These are phyloP conservation scores for Paraconiothyrium sp. DNA, from an alignment of 2,329 filamentous ascomycete genomes.

Conservation along the genomic window DNA sequence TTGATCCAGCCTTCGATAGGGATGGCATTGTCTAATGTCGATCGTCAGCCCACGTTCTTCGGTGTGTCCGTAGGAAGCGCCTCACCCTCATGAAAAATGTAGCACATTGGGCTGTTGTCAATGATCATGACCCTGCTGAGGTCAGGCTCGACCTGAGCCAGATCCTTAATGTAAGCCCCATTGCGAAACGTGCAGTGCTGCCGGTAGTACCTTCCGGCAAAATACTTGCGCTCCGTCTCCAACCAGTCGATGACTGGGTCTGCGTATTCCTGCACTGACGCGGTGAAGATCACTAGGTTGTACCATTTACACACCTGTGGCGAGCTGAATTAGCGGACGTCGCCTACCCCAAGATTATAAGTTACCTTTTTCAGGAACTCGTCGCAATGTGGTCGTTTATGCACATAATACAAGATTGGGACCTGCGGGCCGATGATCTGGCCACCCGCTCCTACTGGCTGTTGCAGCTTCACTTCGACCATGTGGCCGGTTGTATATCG, in stretches of 20 bases:
- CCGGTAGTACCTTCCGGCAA: slow-evolving; percentile 90
- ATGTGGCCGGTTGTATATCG: slow-evolving; percentile 97
- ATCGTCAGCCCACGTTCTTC: slow-evolving; percentile 15
- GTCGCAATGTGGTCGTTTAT: slow-evolving; percentile 96
- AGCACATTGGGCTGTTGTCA: slow-evolving; percentile 96
- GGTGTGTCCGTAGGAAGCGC: slow-evolving; percentile 22
- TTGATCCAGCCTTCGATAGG: slow-evolving; percentile 99
- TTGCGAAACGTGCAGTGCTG: slow-evolving; percentile 97
- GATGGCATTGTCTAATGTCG: slow-evolving; percentile 88
- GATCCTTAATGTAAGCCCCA: slow-evolving; percentile 97
- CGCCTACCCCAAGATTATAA: slow-evolving; percentile 15
- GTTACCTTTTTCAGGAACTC: slow-evolving; percentile 87
- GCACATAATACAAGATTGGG: slow-evolving; percentile 97
- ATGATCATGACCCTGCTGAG: slow-evolving; percentile 98
- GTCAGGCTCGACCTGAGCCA: slow-evolving; percentile 95
- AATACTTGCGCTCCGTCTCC: slow-evolving; percentile 95
- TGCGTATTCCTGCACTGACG: slow-evolving; percentile 97
- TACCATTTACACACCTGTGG: slow-evolving; percentile 92
- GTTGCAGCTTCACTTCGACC: slow-evolving; percentile 93
- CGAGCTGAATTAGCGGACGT: slow-evolving; percentile 26
- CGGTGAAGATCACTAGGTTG: slow-evolving; percentile 95
- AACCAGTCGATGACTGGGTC: slow-evolving; percentile 99
- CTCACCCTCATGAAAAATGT: slow-evolving; percentile 96
- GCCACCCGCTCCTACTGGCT: slow-evolving; percentile 72
- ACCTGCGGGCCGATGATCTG: slow-evolving; percentile 83